These are phyloP conservation scores for Quillaja saponaria DNA, from an alignment of 306 rosid genomes.

Conservation along the genomic window DNA sequence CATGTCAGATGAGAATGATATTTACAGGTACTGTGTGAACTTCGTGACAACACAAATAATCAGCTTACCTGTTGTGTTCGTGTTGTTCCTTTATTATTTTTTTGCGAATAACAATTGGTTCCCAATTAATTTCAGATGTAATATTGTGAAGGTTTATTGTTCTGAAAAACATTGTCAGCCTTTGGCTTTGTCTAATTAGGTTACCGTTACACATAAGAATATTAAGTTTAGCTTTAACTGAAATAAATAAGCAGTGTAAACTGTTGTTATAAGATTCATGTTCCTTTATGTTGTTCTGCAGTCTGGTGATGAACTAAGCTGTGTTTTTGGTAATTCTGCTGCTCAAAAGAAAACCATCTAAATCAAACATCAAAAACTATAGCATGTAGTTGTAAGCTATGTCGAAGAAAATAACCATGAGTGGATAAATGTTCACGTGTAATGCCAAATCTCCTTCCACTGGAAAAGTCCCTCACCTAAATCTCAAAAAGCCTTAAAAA, in stretches of 20 bases:
- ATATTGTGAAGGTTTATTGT: neutral
- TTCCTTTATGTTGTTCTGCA: neutral
- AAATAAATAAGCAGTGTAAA: no score
- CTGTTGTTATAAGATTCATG: no score
- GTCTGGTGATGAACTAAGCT: neutral
- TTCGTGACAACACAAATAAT: neutral
- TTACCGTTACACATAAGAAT: no score
- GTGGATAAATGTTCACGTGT: neutral
- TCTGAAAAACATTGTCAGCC: neutral
- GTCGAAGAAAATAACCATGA: neutral
- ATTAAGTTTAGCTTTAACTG: no score
- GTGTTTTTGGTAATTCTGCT: no score
- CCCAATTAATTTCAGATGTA: no score
- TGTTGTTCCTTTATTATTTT: neutral
- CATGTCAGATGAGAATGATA: slow-evolving; percentile 75
- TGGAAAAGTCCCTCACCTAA: no score
- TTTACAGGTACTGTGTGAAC: slow-evolving; percentile 54
- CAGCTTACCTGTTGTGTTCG: neutral
- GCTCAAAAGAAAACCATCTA: neutral
- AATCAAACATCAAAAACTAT: neutral
- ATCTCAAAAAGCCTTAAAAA: no score
- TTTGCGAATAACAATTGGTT: neutral
- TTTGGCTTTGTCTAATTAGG: no score
- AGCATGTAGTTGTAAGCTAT: neutral
- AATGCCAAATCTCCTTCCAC: no score